These are phyloP conservation scores for Hypoxylon fragiforme DNA, from an alignment of 495 filamentous ascomycete species.

Conservation along the genomic window DNA sequence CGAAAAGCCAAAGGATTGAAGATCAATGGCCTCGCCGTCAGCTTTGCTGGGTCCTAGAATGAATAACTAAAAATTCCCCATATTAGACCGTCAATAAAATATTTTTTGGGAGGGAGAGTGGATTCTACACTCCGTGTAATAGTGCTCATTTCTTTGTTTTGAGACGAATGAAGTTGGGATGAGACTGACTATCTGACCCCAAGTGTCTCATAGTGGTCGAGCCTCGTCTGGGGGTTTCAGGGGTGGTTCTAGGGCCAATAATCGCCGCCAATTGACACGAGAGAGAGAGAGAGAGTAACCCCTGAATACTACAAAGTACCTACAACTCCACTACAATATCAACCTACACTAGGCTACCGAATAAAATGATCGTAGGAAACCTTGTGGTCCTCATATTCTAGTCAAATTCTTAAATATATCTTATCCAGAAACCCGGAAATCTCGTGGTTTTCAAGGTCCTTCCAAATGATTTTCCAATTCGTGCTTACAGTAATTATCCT, in stretches of 20 bases:
- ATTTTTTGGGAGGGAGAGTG: slow-evolving; percentile 8
- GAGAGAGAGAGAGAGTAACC: slow-evolving; percentile 10
- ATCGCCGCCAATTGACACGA: too few relatives aligned
- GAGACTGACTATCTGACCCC: slow-evolving; percentile 38
- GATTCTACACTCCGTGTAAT: slow-evolving; percentile 16
- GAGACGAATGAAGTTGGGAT: slow-evolving; percentile 35
- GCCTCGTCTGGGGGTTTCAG: slow-evolving; percentile 29
- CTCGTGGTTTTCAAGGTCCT: slow-evolving; percentile 11
- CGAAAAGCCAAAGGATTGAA: slow-evolving; percentile 3
- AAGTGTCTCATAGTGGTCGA: slow-evolving; percentile 35
- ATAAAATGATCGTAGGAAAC: slow-evolving; percentile 2
- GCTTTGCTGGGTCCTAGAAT: slow-evolving; percentile 12
- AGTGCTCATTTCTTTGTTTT: slow-evolving; percentile 21
- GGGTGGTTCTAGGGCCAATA: slow-evolving; percentile 19
- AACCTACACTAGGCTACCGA: too few relatives aligned
- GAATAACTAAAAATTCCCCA: slow-evolving; percentile 8
- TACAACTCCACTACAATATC: too few relatives aligned
- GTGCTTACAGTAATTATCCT: background rate
- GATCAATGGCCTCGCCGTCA: slow-evolving; percentile 19
- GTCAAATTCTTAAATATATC: too few relatives aligned
- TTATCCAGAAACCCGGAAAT: slow-evolving; percentile 5
- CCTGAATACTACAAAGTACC: too few relatives aligned
- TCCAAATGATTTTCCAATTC: background rate
- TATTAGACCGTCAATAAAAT: slow-evolving; percentile 8
- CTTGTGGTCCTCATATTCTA: slow-evolving; percentile 3